A percentile compares a stretch with the other conserved stretches of the same genome.
Evolutionary conservation across 1,284 basidiomycete species (phyloP).

Genomic region (Microbotryomycetes sp.): DNA sequence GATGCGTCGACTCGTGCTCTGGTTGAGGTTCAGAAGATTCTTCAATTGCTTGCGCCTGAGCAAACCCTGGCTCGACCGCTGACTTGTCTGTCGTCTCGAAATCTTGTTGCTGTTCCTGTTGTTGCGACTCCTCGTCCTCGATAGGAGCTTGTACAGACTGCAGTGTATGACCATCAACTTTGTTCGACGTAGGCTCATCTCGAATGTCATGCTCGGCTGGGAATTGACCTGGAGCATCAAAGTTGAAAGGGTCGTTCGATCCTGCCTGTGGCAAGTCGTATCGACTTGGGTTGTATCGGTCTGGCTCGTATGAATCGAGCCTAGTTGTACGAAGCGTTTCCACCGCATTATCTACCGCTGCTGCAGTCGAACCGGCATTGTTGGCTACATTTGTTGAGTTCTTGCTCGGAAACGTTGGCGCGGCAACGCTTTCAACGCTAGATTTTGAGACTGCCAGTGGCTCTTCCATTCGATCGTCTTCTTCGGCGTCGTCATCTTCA

Average conservation of each 20-base stretch:
- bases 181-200: neutral
- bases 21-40: neutral
- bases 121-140: neutral
- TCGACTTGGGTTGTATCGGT: neutral
- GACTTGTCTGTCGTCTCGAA: no score
- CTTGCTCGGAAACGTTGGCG: no score
- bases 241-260: neutral
- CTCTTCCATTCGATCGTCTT: slow-evolving; percentile 51
- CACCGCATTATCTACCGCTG: neutral
- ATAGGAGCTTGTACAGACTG: neutral
- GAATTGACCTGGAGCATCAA: neutral
- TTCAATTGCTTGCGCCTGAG: neutral
- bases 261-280: neutral
- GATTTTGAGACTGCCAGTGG: neutral
- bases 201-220: neutral
- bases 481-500: slow-evolving; percentile 77
- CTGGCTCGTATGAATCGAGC: neutral
- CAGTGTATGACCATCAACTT: neutral
- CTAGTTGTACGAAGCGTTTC: no score
- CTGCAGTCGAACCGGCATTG: neutral
- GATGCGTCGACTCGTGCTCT: neutral
- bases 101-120: neutral
- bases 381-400: neutral
- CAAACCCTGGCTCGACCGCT: no score
- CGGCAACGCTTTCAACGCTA: no score